A percentile compares a stretch with the other conserved stretches of the same genome.
phyloP scores from a whole-genome alignment of 2,329 filamentous ascomycete species.

The Aureobasidium lini region DNA sequence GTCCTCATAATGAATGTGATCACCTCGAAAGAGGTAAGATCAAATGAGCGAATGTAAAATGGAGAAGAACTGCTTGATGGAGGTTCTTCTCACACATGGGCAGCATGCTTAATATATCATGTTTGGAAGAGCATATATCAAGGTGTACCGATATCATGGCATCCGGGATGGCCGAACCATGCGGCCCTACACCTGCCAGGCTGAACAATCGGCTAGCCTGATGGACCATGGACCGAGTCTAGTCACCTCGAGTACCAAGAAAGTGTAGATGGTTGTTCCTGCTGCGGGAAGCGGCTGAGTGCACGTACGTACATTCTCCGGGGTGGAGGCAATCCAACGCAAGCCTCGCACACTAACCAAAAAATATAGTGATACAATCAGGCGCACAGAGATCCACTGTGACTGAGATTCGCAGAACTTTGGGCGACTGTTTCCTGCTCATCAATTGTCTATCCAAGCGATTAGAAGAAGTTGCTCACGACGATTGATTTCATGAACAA shows the following conservation, averaged over 20 bases:
- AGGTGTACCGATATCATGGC: background rate
- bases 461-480: too few relatives aligned
- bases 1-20: slow-evolving; percentile 1
- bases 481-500: too few relatives aligned
- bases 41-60: background rate
- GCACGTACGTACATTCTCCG: background rate
- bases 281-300: background rate
- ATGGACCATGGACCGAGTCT: background rate
- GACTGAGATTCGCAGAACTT: background rate
- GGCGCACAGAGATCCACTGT: background rate
- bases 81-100: background rate
- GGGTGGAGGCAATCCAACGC: background rate
- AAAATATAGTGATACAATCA: background rate
- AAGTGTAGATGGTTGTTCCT: background rate
- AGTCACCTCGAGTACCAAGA: background rate
- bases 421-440: too few relatives aligned
- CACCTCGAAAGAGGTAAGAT: background rate
- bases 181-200: background rate
- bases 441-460: too few relatives aligned
- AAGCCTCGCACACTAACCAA: background rate
- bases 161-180: background rate
- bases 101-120: background rate
- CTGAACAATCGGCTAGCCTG: background rate
- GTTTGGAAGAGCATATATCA: background rate
- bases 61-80: background rate